A percentile compares a stretch with the other conserved stretches of the same genome.
Conservation (phyloP, 202 grass and related monocot species). For the Setaria italica region DNA sequence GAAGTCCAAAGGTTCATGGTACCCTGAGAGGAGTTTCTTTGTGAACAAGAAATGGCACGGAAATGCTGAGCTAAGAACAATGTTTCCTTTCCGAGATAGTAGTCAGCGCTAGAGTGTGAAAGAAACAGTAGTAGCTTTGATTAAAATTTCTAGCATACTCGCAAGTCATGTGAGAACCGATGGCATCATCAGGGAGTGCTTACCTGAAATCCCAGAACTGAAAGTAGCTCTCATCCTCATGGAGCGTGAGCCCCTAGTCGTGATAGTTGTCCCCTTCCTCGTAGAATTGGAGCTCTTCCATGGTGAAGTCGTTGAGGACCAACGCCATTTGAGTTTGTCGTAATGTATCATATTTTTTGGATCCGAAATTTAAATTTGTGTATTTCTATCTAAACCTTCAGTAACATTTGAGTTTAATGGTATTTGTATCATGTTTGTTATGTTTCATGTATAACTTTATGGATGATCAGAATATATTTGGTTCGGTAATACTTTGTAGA, state of each 20-base stretch:
- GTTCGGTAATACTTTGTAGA: no score
- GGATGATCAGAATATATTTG: no score
- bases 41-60: not conserved
- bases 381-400: no score
- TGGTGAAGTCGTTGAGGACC: not conserved
- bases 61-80: not conserved
- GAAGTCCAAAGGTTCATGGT: not conserved
- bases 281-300: not conserved
- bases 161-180: not conserved
- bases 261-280: not conserved
- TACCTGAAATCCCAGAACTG: conserved; percentile 38
- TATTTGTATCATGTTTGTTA: no score
- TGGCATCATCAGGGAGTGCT: not conserved
- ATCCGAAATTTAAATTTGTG: no score
- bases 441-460: no score
- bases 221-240: not conserved
- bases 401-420: no score
- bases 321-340: not conserved
- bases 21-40: conserved; percentile 28
- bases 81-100: not conserved
- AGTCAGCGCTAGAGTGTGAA: conserved; percentile 8
- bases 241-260: not conserved
- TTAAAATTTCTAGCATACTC: not conserved
- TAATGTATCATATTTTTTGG: no score
- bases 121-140: conserved; percentile 5